Evolutionary conservation across 768 basidiomycete genomes (phyloP), one percentile per base, ranked within the genome.

Genomic region (Pleurotus salmoneostramineus): DNA sequence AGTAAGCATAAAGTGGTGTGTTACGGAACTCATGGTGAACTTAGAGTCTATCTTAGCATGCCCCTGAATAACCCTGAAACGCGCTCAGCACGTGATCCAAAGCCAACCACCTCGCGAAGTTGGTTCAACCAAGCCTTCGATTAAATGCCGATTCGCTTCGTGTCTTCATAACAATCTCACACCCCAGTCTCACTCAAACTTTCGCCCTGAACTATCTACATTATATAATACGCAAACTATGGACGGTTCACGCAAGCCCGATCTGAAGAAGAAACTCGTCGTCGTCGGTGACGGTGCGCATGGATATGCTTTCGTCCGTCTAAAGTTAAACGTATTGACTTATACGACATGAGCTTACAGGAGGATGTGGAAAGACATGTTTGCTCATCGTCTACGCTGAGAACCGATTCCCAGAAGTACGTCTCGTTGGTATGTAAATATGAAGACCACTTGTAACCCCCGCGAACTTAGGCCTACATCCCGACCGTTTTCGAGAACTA

Each of bases 401-500:
- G 74, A 97, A 96, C 70, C 84, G 94, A 42, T 97, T 96, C 68
- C 94, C 95, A 45, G 95, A 96, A 83, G 93, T 95, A 75, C 68
- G 72, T 64, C 50, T 33, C 59, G 21, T 27, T 27, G 21, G 21
- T 27, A 27, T 27, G 21, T 27, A 1, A 27, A 3, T 27, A 27
- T 27, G 21, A 27, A 27, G 21, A 27, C 21, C 21, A 27, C 21
- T 27, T 27, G 21, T 27, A 27, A 27, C 21, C 1, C 21, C 21
- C 21, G 21, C 21, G 21, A 27, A 27, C 60, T 43, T 67, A 96
- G 93, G 85, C 91, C 34, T 95, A 95, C 71, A 87, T 94, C 64
- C 94, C 93, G 33, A 95, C 93, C 17, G 93, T 95, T 7, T 95
- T 95, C 69, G 93, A 95, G 72, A 95, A 93, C 80, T 95, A 94